phyloP scores from a whole-genome alignment of 441 rosid genomes.

The Aquilaria agallochum region DNA sequence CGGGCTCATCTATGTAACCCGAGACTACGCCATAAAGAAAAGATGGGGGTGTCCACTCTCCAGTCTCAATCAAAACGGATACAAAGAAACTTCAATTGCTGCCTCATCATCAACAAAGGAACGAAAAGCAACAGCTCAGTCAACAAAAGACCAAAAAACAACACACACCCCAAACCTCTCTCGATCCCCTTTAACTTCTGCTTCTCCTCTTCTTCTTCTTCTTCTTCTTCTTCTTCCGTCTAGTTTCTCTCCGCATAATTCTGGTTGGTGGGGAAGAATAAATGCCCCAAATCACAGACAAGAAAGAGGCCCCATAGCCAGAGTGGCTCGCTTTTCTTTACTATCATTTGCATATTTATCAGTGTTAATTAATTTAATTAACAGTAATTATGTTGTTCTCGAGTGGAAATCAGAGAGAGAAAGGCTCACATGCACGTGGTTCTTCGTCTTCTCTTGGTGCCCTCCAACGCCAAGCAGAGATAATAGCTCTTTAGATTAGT shows the following conservation, averaged over 20 bases:
- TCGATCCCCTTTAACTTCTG: background rate
- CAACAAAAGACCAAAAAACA: conserved; percentile 20
- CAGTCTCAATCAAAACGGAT: conserved; percentile 22
- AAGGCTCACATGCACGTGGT: conserved; percentile 66
- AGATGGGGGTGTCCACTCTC: background rate
- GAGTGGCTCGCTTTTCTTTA: conserved; percentile 4
- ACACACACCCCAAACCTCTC: conserved; percentile 2
- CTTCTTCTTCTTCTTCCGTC: background rate
- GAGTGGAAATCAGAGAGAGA: conserved; percentile 16
- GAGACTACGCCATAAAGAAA: too few species aligned
- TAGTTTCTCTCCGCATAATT: background rate
- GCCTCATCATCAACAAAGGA: background rate
- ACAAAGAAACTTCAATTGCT: conserved; percentile 18
- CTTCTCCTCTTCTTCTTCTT: background rate
- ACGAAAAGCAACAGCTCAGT: conserved; percentile 18
- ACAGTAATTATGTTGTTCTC: too few species aligned
- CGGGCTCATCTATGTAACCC: too few species aligned
- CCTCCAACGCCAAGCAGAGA: conserved; percentile 11
- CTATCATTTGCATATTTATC: conserved; percentile 6
- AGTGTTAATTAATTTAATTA: background rate
- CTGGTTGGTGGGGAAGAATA: conserved; percentile 67
- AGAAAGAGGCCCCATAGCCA: conserved; percentile 29
- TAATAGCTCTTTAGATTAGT: conserved; percentile 1
- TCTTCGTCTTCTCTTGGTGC: conserved; percentile 45
- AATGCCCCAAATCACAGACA: conserved; percentile 46